A percentile compares a stretch with the other conserved stretches of the same genome.
phyloP scores from a whole-genome alignment of 495 filamentous ascomycete species.

The Lepraria neglecta region DNA sequence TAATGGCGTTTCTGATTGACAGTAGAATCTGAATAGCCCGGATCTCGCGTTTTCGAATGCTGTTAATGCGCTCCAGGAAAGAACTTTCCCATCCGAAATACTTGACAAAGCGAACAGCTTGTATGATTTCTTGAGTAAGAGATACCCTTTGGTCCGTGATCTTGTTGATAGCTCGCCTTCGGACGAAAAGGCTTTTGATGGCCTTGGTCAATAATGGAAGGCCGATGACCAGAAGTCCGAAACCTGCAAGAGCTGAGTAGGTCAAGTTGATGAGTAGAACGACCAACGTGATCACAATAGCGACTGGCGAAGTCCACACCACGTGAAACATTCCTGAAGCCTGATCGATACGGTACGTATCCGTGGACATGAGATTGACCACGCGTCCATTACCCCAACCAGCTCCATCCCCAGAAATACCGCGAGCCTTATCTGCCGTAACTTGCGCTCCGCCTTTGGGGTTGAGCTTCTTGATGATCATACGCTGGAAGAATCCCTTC shows the following conservation, averaged over 20 bases:
- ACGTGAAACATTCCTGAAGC: constrained; percentile 84
- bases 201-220: constrained; percentile 68
- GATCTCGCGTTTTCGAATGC: constrained; percentile 70
- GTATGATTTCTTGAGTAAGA: constrained; percentile 86
- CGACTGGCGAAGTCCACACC: constrained; percentile 76
- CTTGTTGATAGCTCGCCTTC: constrained; percentile 76
- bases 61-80: constrained; percentile 69
- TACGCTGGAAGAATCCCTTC: constrained; percentile 40
- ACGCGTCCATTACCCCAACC: constrained; percentile 91
- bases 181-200: constrained; percentile 62
- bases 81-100: constrained; percentile 90
- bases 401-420: constrained; percentile 56
- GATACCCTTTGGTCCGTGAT: constrained; percentile 87
- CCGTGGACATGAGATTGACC: constrained; percentile 86
- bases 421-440: constrained; percentile 34
- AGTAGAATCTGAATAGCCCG: constrained; percentile 70
- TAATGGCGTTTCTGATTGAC: constrained; percentile 75
- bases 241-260: constrained; percentile 83
- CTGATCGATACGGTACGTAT: constrained; percentile 83
- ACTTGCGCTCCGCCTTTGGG: constrained; percentile 33
- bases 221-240: constrained; percentile 70
- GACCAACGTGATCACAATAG: constrained; percentile 68
- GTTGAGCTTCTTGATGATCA: constrained; percentile 37
- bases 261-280: constrained; percentile 77
- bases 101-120: constrained; percentile 89